Conservation (phyloP, 2,329 filamentous ascomycete genomes). For the Trichoderma koningiopsis region DNA sequence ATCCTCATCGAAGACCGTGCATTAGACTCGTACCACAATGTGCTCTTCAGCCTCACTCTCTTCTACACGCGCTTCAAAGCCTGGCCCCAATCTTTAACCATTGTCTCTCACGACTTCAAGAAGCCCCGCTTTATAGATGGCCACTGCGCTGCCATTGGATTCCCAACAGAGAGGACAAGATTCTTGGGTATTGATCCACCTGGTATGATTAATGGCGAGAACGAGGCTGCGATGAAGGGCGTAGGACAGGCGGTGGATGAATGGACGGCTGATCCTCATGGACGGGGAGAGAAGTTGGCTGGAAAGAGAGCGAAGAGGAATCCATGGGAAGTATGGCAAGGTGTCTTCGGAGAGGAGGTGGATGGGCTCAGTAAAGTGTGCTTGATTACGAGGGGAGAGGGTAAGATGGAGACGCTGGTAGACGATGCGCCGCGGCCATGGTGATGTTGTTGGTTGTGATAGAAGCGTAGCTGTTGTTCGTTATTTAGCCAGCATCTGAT, state of each 20-base stretch:
- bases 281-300: slow-evolving; percentile 47
- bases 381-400: slow-evolving; percentile 39
- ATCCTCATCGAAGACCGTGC: slow-evolving; percentile 69
- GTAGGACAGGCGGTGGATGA: slow-evolving; percentile 47
- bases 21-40: slow-evolving; percentile 83
- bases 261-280: slow-evolving; percentile 58
- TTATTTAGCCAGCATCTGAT: not conserved
- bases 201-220: slow-evolving; percentile 40
- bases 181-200: slow-evolving; percentile 69
- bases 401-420: slow-evolving; percentile 45
- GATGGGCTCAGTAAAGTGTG: slow-evolving; percentile 40
- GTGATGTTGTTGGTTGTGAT: slow-evolving; percentile 29
- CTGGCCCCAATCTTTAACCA: slow-evolving; percentile 62
- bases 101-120: slow-evolving; percentile 74
- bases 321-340: slow-evolving; percentile 50
- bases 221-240: slow-evolving; percentile 46
- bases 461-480: not conserved
- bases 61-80: slow-evolving; percentile 45
- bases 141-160: slow-evolving; percentile 66
- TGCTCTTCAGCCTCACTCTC: slow-evolving; percentile 69
- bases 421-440: slow-evolving; percentile 46
- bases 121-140: slow-evolving; percentile 60
- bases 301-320: slow-evolving; percentile 55
- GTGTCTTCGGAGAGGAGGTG: slow-evolving; percentile 44
- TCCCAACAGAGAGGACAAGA: slow-evolving; percentile 46